Evolutionary conservation across 495 filamentous ascomycete species (phyloP).

Genomic region (Cryomyces minteri): DNA sequence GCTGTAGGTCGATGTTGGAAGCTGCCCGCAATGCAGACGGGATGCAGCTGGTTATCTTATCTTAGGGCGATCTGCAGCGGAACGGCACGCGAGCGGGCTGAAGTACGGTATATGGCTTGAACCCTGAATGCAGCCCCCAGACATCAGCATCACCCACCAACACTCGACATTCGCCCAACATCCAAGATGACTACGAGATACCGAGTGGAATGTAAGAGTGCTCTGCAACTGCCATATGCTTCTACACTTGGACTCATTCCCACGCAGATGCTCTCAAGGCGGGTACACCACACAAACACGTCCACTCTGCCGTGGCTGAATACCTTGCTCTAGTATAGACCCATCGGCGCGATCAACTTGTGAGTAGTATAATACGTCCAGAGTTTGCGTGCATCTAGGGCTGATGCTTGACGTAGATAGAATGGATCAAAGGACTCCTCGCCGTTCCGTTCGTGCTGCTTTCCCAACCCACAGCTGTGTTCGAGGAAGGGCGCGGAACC

Average conservation of each 20-base stretch:
- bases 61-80: too few relatives aligned
- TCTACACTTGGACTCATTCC: background rate
- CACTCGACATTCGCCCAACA: background rate
- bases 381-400: background rate
- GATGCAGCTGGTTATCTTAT: too few relatives aligned
- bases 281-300: background rate
- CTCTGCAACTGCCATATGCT: conserved; percentile 1
- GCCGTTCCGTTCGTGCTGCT: conserved; percentile 95
- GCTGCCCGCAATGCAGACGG: too few relatives aligned
- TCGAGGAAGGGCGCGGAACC: conserved; percentile 38
- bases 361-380: conserved; percentile 18
- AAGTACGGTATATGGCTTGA: too few relatives aligned
- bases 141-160: too few relatives aligned
- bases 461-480: conserved; percentile 77
- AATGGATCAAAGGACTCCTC: conserved; percentile 68
- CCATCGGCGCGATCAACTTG: conserved; percentile 75
- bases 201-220: conserved; percentile 61
- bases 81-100: too few relatives aligned
- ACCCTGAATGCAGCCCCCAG: too few relatives aligned
- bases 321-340: conserved; percentile 25
- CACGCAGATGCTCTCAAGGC: conserved; percentile 64
- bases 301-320: background rate
- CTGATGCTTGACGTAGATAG: conserved; percentile 24
- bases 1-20: too few relatives aligned
- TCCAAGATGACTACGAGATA: conserved; percentile 69